Conservation (phyloP, 305 asterid species). For the Vinca major region DNA sequence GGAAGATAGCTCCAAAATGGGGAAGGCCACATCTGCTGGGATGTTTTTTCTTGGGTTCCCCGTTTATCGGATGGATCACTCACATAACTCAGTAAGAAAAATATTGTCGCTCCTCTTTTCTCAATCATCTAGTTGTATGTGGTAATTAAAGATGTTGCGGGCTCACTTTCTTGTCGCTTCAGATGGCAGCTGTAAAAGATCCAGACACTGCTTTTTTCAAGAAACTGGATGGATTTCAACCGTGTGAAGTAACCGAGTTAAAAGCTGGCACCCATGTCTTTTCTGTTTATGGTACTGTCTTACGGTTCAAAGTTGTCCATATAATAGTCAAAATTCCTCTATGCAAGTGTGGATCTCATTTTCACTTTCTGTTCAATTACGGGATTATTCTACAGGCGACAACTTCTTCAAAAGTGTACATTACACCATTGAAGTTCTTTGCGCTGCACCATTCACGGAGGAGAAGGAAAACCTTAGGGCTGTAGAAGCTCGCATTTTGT, state of each 20-base stretch:
- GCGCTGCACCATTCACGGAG: conserved; percentile 56
- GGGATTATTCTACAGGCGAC: conserved; percentile 51
- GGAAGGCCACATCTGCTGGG: conserved; percentile 83
- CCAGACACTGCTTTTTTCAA: conserved; percentile 91
- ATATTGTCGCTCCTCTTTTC: conserved; percentile 10
- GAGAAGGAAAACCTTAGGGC: conserved; percentile 77
- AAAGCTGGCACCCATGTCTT: conserved; percentile 84
- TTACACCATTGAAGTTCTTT: conserved; percentile 79
- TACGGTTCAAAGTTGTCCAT: conserved; percentile 17
- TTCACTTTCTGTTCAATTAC: conserved; percentile 15
- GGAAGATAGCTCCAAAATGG: conserved; percentile 88
- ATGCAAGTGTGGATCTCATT: conserved; percentile 17
- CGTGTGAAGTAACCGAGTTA: conserved; percentile 80
- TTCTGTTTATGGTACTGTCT: conserved; percentile 74
- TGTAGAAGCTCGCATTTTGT: conserved; percentile 74
- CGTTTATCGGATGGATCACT: conserved; percentile 74
- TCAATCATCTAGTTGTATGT: conserved; percentile 7
- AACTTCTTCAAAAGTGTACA: conserved; percentile 79
- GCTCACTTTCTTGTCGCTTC: conserved; percentile 20
- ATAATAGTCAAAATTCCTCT: conserved; percentile 5
- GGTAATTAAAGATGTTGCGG: conserved; percentile 5
- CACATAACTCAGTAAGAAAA: conserved; percentile 58
- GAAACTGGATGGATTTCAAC: conserved; percentile 91
- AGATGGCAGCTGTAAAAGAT: conserved; percentile 67
- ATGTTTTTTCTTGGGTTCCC: conserved; percentile 94